Conservation (phyloP, 148 eudicot species). For the Vaccinium macrocarpon region DNA sequence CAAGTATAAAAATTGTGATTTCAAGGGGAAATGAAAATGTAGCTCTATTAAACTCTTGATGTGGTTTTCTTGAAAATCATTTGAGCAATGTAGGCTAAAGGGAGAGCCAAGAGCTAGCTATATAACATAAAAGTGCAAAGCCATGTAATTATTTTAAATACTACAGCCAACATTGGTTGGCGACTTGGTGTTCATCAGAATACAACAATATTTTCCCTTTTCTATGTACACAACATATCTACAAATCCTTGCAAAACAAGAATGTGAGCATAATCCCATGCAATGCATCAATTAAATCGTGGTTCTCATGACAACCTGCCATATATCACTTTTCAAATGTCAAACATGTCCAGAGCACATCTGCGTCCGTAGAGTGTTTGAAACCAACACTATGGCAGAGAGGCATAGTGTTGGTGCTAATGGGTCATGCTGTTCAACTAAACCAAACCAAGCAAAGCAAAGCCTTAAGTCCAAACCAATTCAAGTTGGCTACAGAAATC, state of each 20-base stretch:
- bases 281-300: background rate
- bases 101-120: no score
- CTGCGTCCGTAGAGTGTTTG: background rate
- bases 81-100: background rate
- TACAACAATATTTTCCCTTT: background rate
- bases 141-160: background rate
- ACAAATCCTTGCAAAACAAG: background rate
- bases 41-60: background rate
- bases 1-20: background rate
- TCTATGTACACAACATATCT: background rate
- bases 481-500: no score
- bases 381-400: no score
- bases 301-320: background rate
- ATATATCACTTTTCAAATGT: background rate
- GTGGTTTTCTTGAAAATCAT: background rate
- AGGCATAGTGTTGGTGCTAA: no score
- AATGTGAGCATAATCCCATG: background rate
- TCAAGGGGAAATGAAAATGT: background rate
- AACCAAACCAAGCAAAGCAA: no score
- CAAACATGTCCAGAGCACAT: no score
- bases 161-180: background rate
- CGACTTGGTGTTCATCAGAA: background rate
- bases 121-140: no score
- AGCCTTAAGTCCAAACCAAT: no score
- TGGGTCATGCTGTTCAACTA: no score